A percentile compares a stretch with the other conserved stretches of the same genome.
phyloP scores from a whole-genome alignment of 208 protist species.

The Crithidia thermophila region DNA sequence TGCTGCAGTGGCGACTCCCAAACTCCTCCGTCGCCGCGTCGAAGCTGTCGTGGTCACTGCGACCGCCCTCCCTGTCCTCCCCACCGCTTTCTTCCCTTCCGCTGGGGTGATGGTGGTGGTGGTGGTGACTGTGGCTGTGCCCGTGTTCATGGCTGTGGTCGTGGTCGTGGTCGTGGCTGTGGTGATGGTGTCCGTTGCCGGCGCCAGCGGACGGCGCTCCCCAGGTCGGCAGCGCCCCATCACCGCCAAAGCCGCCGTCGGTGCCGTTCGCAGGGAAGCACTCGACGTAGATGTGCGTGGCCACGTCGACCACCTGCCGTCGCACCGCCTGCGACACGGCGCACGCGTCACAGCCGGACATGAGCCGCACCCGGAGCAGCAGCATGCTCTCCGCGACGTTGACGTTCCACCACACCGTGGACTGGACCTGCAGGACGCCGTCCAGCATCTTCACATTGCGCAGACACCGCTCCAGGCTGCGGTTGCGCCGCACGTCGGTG shows the following conservation, averaged over 20 bases:
- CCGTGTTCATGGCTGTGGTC: slow-evolving; percentile 25
- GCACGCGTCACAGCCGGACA: slow-evolving; percentile 42
- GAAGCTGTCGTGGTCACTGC: too few species aligned
- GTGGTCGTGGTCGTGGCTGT: not conserved
- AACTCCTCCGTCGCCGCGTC: too few species aligned
- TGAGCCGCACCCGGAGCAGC: slow-evolving; percentile 52
- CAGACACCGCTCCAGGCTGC: slow-evolving; percentile 45
- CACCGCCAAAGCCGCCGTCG: slow-evolving; percentile 2
- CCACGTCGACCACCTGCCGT: slow-evolving; percentile 37
- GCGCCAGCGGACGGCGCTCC: slow-evolving; percentile 3
- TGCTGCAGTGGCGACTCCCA: too few species aligned
- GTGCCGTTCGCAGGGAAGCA: slow-evolving; percentile 34
- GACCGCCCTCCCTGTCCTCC: not conserved
- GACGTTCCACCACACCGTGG: slow-evolving; percentile 53
- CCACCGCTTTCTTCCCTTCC: not conserved
- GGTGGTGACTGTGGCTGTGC: not conserved
- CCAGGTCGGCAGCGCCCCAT: too few species aligned
- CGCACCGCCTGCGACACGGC: slow-evolving; percentile 38
- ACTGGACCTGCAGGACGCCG: slow-evolving; percentile 64
- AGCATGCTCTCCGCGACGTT: slow-evolving; percentile 50
- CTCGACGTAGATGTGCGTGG: slow-evolving; percentile 66
- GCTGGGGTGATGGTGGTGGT: slow-evolving; percentile 6
- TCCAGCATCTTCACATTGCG: slow-evolving; percentile 41
- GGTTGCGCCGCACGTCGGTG: slow-evolving; percentile 16
- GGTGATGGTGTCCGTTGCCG: not conserved